Evolutionary conservation across 2,329 filamentous ascomycete species (phyloP).

Genomic region (Diaporthe humulicola): DNA sequence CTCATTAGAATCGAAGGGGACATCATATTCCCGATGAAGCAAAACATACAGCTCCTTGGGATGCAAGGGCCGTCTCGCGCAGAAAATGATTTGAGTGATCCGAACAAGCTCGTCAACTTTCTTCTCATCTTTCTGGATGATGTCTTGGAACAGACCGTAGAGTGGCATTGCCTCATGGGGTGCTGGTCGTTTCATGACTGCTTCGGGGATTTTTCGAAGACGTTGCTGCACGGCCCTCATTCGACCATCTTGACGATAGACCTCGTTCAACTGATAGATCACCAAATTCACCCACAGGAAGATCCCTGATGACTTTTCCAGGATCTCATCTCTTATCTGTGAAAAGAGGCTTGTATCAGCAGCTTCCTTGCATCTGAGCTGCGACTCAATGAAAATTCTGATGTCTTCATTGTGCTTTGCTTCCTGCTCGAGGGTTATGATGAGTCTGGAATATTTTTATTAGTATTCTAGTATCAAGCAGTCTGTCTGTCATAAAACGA

Average conservation of each 20-base stretch:
- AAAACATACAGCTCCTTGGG: slow-evolving; percentile 58
- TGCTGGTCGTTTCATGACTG: background rate
- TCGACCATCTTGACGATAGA: slow-evolving; percentile 45
- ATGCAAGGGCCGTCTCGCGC: slow-evolving; percentile 56
- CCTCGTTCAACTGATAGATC: slow-evolving; percentile 53
- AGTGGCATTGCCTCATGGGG: slow-evolving; percentile 48
- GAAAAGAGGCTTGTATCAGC: background rate
- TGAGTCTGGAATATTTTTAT: background rate
- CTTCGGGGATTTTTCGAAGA: slow-evolving; percentile 52
- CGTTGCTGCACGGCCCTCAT: slow-evolving; percentile 44
- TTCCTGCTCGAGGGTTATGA: slow-evolving; percentile 1
- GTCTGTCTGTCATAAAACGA: background rate
- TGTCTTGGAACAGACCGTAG: slow-evolving; percentile 62
- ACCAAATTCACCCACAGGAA: slow-evolving; percentile 55
- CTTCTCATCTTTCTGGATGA: slow-evolving; percentile 60
- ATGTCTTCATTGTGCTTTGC: background rate
- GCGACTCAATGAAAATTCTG: slow-evolving; percentile 4
- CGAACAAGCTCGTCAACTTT: slow-evolving; percentile 57
- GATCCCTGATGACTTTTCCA: slow-evolving; percentile 24
- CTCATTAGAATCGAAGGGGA: background rate
- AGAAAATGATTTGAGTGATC: slow-evolving; percentile 68
- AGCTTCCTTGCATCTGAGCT: background rate
- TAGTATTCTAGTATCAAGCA: background rate
- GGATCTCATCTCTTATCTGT: background rate
- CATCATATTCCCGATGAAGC: slow-evolving; percentile 42